A percentile compares a stretch with the other conserved stretches of the same genome.
phyloP scores from a whole-genome alignment of 306 rosid genomes.

The Aeschynomene evenia region DNA sequence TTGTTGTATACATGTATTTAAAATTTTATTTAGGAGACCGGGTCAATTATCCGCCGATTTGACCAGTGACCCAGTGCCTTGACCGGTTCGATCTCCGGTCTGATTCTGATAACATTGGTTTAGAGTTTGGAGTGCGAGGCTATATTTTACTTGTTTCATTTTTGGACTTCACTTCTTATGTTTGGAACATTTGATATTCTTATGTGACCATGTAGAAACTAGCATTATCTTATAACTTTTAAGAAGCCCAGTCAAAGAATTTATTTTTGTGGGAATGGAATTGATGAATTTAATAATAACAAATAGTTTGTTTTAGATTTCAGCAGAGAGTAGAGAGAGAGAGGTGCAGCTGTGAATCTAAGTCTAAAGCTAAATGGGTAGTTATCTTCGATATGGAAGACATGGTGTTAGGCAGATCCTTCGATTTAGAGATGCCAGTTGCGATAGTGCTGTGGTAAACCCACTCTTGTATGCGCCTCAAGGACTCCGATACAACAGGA shows the following conservation, averaged over 20 bases:
- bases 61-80: too few relatives aligned
- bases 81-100: too few relatives aligned
- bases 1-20: too few relatives aligned
- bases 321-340: conserved; percentile 19
- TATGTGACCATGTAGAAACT: too few relatives aligned
- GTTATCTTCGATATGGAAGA: conserved; percentile 60
- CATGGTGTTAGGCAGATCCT: conserved; percentile 57
- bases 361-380: conserved; percentile 42
- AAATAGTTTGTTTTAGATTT: conserved; percentile 1
- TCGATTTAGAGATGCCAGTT: conserved; percentile 42
- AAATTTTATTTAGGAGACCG: too few relatives aligned
- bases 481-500: conserved; percentile 69
- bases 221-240: not conserved
- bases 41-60: too few relatives aligned
- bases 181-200: too few relatives aligned
- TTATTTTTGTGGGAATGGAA: not conserved
- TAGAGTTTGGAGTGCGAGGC: too few relatives aligned
- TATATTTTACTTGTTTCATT: too few relatives aligned
- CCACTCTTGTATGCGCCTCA: conserved; percentile 66
- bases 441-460: conserved; percentile 48
- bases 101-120: too few relatives aligned
- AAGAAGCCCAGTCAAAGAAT: not conserved
- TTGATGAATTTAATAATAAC: not conserved
- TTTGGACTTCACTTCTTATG: too few relatives aligned
- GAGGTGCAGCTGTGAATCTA: not conserved